phyloP scores from a whole-genome alignment of 176 grass and related monocot species.

The Alloteropsis semialata region DNA sequence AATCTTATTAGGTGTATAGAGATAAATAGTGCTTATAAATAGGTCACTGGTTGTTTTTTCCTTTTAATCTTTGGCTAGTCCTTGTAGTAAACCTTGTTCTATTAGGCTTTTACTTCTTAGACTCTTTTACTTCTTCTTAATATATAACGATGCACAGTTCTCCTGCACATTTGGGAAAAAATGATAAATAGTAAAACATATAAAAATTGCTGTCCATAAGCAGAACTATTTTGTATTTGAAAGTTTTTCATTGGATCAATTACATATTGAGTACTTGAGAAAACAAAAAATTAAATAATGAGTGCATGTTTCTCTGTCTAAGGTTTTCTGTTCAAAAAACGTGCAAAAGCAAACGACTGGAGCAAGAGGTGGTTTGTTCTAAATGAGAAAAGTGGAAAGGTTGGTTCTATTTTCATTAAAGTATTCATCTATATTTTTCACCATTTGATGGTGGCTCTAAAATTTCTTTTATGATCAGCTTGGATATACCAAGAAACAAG shows the following conservation, averaged over 20 bases:
- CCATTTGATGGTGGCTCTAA: slow-evolving; percentile 3
- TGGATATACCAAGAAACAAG: slow-evolving; percentile 90
- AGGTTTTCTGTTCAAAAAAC: slow-evolving; percentile 81
- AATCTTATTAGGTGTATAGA: not conserved
- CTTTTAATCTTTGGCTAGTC: no score
- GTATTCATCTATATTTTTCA: not conserved
- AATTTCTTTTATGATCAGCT: slow-evolving; percentile 45
- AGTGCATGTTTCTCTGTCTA: slow-evolving; percentile 25
- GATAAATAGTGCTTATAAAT: not conserved
- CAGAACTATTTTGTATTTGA: not conserved
- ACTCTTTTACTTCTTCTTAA: no score
- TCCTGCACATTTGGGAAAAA: no score
- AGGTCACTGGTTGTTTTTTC: no score
- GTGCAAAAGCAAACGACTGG: slow-evolving; percentile 74
- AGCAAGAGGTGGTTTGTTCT: slow-evolving; percentile 92
- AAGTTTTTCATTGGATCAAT: not conserved
- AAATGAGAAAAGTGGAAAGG: slow-evolving; percentile 88
- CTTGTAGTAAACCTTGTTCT: no score
- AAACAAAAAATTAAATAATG: not conserved
- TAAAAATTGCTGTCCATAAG: not conserved
- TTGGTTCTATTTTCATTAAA: slow-evolving; percentile 20
- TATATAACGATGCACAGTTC: no score
- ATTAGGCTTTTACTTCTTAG: no score
- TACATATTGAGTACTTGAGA: not conserved
- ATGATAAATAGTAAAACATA: no score